These are phyloP conservation scores for Holtermannia corniformis DNA, from an alignment of 768 basidiomycete species.

Conservation along the genomic window DNA sequence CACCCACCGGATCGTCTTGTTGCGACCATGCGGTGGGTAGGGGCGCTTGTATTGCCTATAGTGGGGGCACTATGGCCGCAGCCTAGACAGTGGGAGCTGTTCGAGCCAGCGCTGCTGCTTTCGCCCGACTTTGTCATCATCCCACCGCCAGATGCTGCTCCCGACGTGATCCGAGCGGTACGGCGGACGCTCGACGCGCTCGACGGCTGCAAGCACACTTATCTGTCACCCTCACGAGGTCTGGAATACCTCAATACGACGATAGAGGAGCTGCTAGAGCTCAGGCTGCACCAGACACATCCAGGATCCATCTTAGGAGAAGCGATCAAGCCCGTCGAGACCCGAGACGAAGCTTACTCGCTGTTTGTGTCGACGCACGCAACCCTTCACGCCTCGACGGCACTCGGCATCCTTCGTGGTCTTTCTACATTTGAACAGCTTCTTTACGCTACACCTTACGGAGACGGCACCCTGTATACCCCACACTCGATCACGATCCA, in stretches of 20 bases:
- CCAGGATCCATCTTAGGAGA: constrained; percentile 48
- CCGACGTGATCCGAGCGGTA: not conserved
- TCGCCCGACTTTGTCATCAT: not conserved
- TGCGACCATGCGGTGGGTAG: not conserved
- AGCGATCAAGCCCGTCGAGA: constrained; percentile 48
- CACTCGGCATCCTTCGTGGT: constrained; percentile 60
- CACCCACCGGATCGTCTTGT: too few species aligned
- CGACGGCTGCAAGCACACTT: not conserved
- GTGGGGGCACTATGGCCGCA: not conserved
- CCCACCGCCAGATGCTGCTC: too few species aligned
- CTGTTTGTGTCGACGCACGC: constrained; percentile 53
- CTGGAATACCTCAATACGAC: constrained; percentile 1
- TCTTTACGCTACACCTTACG: constrained; percentile 48
- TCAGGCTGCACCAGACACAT: not conserved
- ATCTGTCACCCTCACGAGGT: constrained; percentile 6
- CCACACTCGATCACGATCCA: constrained; percentile 42
- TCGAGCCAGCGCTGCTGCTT: not conserved
- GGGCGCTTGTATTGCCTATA: not conserved
- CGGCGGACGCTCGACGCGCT: not conserved
- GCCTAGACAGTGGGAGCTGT: not conserved
- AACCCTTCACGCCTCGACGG: constrained; percentile 51
- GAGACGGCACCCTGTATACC: not conserved
- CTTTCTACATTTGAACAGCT: constrained; percentile 68
- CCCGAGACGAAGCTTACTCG: constrained; percentile 54
- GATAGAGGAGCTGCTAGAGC: not conserved